Evolutionary conservation across 1,284 basidiomycete genomes (phyloP), one percentile per base, ranked within the genome.

Genomic region (Testicularia cyperi): DNA sequence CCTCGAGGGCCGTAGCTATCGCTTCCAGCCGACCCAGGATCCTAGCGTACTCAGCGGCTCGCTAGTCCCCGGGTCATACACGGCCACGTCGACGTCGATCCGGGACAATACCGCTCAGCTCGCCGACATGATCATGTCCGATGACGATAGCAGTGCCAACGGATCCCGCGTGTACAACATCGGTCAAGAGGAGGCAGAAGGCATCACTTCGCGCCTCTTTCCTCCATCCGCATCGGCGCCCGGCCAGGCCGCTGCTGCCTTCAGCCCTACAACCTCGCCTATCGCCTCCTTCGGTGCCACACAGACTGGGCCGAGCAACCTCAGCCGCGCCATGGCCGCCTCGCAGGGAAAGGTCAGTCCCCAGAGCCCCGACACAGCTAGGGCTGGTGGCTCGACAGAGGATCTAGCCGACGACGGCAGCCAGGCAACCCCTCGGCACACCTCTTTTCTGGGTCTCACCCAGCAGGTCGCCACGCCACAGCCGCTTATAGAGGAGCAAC

Each of bases 41-140:
- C 9, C 44, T 7, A 23, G 15, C 22, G 35, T 28, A 19, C 29
- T 53, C 14, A 48, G 22, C 25, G 47, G 40, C 10, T 47, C 63
- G 2, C 20, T 65, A 14, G 42, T 57, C 1, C 58, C 66, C 1
- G 56, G 61, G 27, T 65, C 68, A 5, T 75, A 70, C 46, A 71
- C 73, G 6, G 74, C 72, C 9, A 72, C 68, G 4, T 61, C 54
- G 5, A 53, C 55, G 14, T 63, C 62, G 4, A 74, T 75, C 24
- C 61, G 74, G 6, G 70, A 66, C 26, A 54, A 63, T 9, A 75
- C 74, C 0, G 74, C 74, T 9, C 69, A 68, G 20, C 58, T 75
- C 1, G 74, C 72, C 2, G 71, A 65, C 10, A 61, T 70, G 62
- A 65, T 65, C 22, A 51, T 75, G 30, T 52, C 42, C 9, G 58